These are phyloP conservation scores for Mrakia frigida DNA, from an alignment of 768 basidiomycete genomes.

Conservation along the genomic window DNA sequence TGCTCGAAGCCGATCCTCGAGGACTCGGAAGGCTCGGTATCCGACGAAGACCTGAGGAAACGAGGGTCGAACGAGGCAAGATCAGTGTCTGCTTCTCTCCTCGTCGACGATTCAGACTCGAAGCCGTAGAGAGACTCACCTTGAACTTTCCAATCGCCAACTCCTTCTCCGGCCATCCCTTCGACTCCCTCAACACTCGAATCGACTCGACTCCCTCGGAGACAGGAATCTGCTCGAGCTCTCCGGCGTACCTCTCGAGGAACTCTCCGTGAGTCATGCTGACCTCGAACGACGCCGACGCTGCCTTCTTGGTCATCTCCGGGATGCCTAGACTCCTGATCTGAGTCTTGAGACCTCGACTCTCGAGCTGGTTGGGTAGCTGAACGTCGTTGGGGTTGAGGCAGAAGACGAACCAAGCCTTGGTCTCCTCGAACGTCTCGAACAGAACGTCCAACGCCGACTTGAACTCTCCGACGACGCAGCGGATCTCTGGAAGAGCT, in stretches of 20 bases:
- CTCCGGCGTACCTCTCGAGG: slow-evolving; percentile 68
- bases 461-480: slow-evolving; percentile 84
- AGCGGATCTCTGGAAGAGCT: slow-evolving; percentile 52
- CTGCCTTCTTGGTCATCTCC: slow-evolving; percentile 65
- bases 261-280: slow-evolving; percentile 82
- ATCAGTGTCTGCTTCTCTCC: not conserved
- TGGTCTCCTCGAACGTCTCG: slow-evolving; percentile 79
- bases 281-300: slow-evolving; percentile 65
- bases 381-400: slow-evolving; percentile 94
- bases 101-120: not conserved
- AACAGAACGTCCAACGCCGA: slow-evolving; percentile 78
- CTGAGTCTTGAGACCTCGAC: slow-evolving; percentile 84
- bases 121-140: slow-evolving; percentile 49
- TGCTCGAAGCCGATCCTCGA: slow-evolving; percentile 80
- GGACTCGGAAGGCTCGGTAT: slow-evolving; percentile 72
- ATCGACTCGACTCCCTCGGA: slow-evolving; percentile 29
- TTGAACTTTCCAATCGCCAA: slow-evolving; percentile 76
- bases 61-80: slow-evolving; percentile 2
- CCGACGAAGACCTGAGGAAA: slow-evolving; percentile 72
- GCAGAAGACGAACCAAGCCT: slow-evolving; percentile 87
- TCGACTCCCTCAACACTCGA: slow-evolving; percentile 36
- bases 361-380: slow-evolving; percentile 88
- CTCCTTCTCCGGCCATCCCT: slow-evolving; percentile 62
- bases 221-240: slow-evolving; percentile 51
- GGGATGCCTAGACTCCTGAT: slow-evolving; percentile 72